These are phyloP conservation scores for Daldinia loculata DNA, from an alignment of 495 filamentous ascomycete species.

Conservation along the genomic window DNA sequence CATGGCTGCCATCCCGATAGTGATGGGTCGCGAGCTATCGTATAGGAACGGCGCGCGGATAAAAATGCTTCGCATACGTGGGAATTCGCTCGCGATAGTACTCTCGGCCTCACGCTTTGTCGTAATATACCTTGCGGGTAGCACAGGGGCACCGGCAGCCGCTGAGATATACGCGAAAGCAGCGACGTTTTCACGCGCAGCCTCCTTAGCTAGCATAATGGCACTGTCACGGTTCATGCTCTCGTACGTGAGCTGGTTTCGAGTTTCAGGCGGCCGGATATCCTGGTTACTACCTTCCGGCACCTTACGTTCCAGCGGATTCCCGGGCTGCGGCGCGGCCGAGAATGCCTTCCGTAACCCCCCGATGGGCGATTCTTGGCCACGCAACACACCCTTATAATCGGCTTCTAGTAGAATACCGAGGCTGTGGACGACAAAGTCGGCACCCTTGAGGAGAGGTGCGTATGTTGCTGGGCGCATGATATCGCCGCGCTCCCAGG, in stretches of 20 bases:
- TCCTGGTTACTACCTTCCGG: constrained; percentile 58
- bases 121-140: constrained; percentile 85
- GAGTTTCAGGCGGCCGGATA: constrained; percentile 68
- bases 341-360: constrained; percentile 82
- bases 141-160: constrained; percentile 80
- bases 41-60: constrained; percentile 89
- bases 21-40: constrained; percentile 81
- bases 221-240: constrained; percentile 93
- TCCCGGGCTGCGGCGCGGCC: constrained; percentile 55
- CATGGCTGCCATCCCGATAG: constrained; percentile 80
- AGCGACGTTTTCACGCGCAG: constrained; percentile 66
- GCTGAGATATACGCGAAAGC: constrained; percentile 90
- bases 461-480: constrained; percentile 81
- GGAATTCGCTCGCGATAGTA: constrained; percentile 74
- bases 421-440: constrained; percentile 90
- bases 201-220: constrained; percentile 85
- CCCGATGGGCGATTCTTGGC: constrained; percentile 76
- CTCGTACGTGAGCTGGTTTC: constrained; percentile 91
- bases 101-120: constrained; percentile 93
- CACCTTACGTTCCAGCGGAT: constrained; percentile 64
- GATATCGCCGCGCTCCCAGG: constrained; percentile 89
- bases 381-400: constrained; percentile 91
- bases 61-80: constrained; percentile 79
- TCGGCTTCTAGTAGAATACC: constrained; percentile 98
- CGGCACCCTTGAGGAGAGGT: constrained; percentile 72